Evolutionary conservation across 108 stramenopile genomes (phyloP), one percentile per base, ranked within the genome.

Genomic region (Epipyxis sp.): DNA sequence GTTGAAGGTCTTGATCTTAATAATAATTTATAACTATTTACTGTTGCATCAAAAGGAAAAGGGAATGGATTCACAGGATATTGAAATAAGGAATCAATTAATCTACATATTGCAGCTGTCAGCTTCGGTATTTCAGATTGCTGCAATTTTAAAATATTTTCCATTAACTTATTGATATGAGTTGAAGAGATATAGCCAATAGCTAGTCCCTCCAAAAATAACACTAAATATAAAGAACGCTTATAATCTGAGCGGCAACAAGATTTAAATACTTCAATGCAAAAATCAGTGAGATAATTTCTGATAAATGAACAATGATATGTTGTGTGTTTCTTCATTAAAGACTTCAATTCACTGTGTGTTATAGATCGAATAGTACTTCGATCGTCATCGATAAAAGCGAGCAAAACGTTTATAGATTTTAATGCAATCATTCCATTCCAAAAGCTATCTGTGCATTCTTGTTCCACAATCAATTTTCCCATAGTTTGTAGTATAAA

Each of bases 381-480:
- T 42, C 34, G 32, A 6, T 3, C 3, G 20, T 50, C 46, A 37
- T 74, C 71, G 25, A 74, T 3, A 42, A 54, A 57, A 34, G 44
- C 43, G 6, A 74, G 25, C 20, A 74, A 32, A 39, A 32, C 29
- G 34, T 74, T 74, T 10, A 37, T 46, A 39, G 13, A 16, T 37
- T 74, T 13, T 34, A 74, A 42, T 42, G 50, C 50, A 10, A 6
- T 6, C 20, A 74, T 10, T 10, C 71, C 50, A 34, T 74, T 74
- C 71, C 71, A 74, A 34, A 74, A 74, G 34, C 71, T 32, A 6
- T 6, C 34, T 37, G 71, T 42, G 6, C 6, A 39, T 27, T 74
- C 71, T 42, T 74, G 71, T 42, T 74, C 13, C 3, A 43, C 6
- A 13, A 74, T 13, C 6, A 74, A 6, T 34, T 42, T 16, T 10